Evolutionary conservation across 1,139 yeast genomes (phyloP).

Genomic region (Candida albicans): DNA sequence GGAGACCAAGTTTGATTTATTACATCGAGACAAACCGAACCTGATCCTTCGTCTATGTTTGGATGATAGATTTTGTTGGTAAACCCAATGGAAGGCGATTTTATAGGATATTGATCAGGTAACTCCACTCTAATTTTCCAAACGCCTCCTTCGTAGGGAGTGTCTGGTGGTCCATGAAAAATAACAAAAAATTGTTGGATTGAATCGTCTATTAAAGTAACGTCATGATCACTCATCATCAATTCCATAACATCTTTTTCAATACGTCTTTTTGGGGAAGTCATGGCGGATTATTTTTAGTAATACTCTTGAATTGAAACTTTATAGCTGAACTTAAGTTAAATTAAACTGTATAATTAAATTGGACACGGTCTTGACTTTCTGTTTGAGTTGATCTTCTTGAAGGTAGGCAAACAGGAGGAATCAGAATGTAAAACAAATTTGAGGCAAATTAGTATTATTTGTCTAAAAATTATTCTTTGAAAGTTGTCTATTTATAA

Average conservation of each 20-base stretch:
- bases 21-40: constrained; percentile 93
- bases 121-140: constrained; percentile 94
- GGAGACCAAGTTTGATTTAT: constrained; percentile 99
- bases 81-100: constrained; percentile 94
- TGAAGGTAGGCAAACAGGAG: no score
- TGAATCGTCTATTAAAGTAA: constrained; percentile 78
- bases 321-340: background rate
- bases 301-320: background rate
- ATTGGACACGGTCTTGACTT: background rate
- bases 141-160: constrained; percentile 85
- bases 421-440: no score
- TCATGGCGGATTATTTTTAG: constrained; percentile 28
- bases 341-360: background rate
- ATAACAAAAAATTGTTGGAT: constrained; percentile 89
- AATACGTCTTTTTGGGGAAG: constrained; percentile 83
- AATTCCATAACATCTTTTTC: constrained; percentile 97
- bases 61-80: constrained; percentile 92
- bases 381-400: no score
- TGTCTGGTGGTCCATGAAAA: constrained; percentile 84
- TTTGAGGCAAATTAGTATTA: no score
- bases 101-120: constrained; percentile 94
- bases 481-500: no score
- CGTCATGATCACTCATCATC: constrained; percentile 95
- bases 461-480: no score
- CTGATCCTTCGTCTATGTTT: constrained; percentile 85